Percentiles rank a stretch among this genome's conserved stretches.
Conservation (phyloP, 805 yeast species). For the Vanderwaltozyma polyspora region DNA sequence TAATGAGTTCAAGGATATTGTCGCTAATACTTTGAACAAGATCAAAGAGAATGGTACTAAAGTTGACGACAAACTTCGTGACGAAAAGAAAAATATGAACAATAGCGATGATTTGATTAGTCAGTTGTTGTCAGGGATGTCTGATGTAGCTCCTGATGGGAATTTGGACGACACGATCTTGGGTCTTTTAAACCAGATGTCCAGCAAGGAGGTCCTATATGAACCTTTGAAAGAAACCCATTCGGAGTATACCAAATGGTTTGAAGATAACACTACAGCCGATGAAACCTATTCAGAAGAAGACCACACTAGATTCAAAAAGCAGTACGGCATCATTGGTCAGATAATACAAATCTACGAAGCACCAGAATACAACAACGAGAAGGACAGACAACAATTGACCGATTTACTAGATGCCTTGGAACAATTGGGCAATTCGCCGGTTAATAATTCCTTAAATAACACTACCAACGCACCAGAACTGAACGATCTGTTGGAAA, state of each 20-base stretch:
- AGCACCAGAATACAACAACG: conserved; percentile 37
- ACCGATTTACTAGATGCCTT: conserved; percentile 21
- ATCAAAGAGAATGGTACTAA: conserved; percentile 64
- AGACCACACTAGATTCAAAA: conserved; percentile 42
- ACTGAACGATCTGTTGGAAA: conserved; percentile 16
- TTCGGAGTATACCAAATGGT: conserved; percentile 60
- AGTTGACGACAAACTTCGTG: conserved; percentile 47
- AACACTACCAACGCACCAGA: conserved; percentile 10
- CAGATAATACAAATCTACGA: conserved; percentile 61
- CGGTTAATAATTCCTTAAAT: conserved; percentile 19
- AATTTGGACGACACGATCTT: conserved; percentile 50
- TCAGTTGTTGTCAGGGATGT: conserved; percentile 56
- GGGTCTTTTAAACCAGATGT: conserved; percentile 70
- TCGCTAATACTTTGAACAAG: conserved; percentile 69
- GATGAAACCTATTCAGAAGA: conserved; percentile 29
- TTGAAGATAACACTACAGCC: conserved; percentile 39
- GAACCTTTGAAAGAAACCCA: conserved; percentile 80
- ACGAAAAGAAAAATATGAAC: conserved; percentile 32
- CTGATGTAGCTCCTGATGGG: conserved; percentile 29
- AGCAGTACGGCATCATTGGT: conserved; percentile 51
- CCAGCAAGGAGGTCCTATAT: conserved; percentile 75
- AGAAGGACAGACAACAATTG: conserved; percentile 10
- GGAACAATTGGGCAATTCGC: conserved; percentile 25
- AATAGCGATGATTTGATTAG: conserved; percentile 41
- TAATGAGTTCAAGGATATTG: conserved; percentile 55